phyloP scores from a whole-genome alignment of 2,329 filamentous ascomycete species.

The Fusarium brachygibbosum region DNA sequence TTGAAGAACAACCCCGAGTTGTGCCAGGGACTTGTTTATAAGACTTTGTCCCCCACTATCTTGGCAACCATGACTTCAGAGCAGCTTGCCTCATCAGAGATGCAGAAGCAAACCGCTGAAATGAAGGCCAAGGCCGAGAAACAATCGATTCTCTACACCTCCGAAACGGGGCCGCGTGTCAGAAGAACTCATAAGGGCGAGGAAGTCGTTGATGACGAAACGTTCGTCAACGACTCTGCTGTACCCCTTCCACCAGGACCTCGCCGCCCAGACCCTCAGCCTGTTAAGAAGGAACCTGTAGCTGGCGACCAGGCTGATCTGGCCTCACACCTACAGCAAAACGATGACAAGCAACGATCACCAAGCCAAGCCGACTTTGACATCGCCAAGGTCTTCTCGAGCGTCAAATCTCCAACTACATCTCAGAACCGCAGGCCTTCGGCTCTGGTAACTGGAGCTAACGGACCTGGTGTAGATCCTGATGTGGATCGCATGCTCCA shows the following conservation, averaged over 20 bases:
- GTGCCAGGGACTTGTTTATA: conserved; percentile 79
- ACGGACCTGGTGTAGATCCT: conserved; percentile 79
- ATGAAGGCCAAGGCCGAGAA: conserved; percentile 85
- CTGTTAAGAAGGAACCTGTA: conserved; percentile 55
- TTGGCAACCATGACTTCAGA: conserved; percentile 90
- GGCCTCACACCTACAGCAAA: conserved; percentile 53
- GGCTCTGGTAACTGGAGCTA: conserved; percentile 59
- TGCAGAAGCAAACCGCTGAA: conserved; percentile 81
- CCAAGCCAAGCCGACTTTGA: conserved; percentile 76
- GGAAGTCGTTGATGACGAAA: conserved; percentile 85
- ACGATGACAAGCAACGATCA: conserved; percentile 63
- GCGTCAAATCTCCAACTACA: conserved; percentile 79
- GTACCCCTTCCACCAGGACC: conserved; percentile 48
- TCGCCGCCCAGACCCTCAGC: conserved; percentile 42
- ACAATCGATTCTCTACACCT: conserved; percentile 85
- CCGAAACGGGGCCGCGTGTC: conserved; percentile 79
- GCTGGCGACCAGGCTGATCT: conserved; percentile 45
- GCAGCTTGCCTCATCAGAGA: conserved; percentile 92
- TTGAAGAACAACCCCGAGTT: conserved; percentile 89
- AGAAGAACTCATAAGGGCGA: conserved; percentile 95
- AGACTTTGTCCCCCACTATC: conserved; percentile 77
- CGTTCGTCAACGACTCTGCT: conserved; percentile 56
- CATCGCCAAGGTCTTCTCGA: conserved; percentile 87
- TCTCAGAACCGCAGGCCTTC: conserved; percentile 63
- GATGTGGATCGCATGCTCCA: conserved; percentile 92